These are phyloP conservation scores for Monosporascus cannonballus DNA, from an alignment of 2,329 filamentous ascomycete species.

Conservation along the genomic window DNA sequence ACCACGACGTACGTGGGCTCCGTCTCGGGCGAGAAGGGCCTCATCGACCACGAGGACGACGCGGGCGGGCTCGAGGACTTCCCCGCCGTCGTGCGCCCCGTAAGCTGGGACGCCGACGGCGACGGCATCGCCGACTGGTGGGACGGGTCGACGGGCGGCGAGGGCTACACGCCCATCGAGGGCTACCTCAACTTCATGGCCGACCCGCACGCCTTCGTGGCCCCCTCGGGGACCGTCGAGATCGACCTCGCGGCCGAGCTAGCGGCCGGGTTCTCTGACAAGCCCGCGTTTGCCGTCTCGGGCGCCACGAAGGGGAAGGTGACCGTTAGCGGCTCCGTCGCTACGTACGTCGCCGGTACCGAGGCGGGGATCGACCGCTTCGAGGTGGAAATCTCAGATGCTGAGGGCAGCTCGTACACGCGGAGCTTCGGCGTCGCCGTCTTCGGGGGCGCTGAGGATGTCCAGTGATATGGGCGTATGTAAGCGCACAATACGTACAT, in stretches of 20 bases:
- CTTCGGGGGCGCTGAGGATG: constrained; percentile 1
- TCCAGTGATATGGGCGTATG: not conserved
- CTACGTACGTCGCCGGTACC: constrained; percentile 9
- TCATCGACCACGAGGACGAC: constrained; percentile 27
- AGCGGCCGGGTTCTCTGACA: constrained; percentile 14
- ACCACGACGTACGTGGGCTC: constrained; percentile 25
- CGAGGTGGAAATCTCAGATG: constrained; percentile 10
- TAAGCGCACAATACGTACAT: too few species aligned
- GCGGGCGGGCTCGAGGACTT: constrained; percentile 28
- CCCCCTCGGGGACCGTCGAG: constrained; percentile 14
- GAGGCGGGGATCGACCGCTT: constrained; percentile 11
- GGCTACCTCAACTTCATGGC: constrained; percentile 30
- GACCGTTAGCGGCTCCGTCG: constrained; percentile 7
- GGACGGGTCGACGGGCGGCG: constrained; percentile 26
- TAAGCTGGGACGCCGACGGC: constrained; percentile 25
- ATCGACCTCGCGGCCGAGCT: constrained; percentile 19
- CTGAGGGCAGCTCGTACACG: constrained; percentile 14
- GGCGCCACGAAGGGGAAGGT: constrained; percentile 10
- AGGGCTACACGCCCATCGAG: constrained; percentile 25
- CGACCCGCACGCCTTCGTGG: constrained; percentile 26
- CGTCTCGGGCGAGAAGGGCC: constrained; percentile 21
- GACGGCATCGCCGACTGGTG: constrained; percentile 31
- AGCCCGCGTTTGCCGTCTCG: constrained; percentile 8
- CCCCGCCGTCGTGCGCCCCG: constrained; percentile 16
- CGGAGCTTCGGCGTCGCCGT: constrained; percentile 13